Evolutionary conservation across 2,329 filamentous ascomycete genomes (phyloP).

Genomic region (Cladophialophora chaetospira): DNA sequence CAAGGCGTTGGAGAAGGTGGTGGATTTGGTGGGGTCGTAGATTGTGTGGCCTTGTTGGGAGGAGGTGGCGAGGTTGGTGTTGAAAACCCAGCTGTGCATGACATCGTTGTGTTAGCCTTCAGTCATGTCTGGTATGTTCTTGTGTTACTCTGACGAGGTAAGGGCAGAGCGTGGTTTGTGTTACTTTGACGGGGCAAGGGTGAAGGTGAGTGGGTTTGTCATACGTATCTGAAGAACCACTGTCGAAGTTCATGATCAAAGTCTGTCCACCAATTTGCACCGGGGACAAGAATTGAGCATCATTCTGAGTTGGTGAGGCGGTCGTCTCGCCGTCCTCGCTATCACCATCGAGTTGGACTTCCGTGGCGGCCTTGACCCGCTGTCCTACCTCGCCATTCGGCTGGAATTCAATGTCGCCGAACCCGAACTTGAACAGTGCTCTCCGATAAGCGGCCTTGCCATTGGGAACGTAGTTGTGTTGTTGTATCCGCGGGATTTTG

Average conservation of each 20-base stretch:
- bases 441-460: conserved; percentile 65
- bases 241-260: conserved; percentile 71
- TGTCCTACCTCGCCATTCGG: conserved; percentile 35
- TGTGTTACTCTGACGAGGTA: too few species aligned
- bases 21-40: conserved; percentile 57
- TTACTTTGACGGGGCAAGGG: too few species aligned
- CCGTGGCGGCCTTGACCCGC: conserved; percentile 34
- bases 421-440: conserved; percentile 66
- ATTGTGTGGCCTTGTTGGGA: conserved; percentile 55
- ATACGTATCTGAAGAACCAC: conserved; percentile 72
- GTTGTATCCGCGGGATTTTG: conserved; percentile 61
- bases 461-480: conserved; percentile 59
- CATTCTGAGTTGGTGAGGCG: conserved; percentile 65
- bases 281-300: conserved; percentile 69
- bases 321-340: conserved; percentile 59
- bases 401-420: conserved; percentile 41
- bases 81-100: conserved; percentile 68
- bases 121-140: neutral
- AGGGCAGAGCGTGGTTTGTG: too few species aligned
- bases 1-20: conserved; percentile 50
- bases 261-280: conserved; percentile 70
- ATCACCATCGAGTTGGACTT: conserved; percentile 28
- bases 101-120: conserved; percentile 6
- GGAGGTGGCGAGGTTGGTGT: conserved; percentile 55
- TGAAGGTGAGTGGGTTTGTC: conserved; percentile 32